phyloP scores from a whole-genome alignment of 768 basidiomycete species.

The Hortiboletus campestris region DNA sequence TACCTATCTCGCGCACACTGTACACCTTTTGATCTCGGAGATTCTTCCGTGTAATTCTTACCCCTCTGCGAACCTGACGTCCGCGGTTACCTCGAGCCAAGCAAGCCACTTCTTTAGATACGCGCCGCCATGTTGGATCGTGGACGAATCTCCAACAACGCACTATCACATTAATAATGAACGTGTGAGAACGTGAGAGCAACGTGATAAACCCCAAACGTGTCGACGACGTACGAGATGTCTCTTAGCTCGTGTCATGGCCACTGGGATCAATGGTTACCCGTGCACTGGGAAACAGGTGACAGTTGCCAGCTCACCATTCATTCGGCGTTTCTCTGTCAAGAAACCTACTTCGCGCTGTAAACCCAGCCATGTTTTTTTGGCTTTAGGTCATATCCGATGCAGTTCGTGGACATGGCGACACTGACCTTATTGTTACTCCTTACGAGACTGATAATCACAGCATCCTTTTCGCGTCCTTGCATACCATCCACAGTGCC shows the following conservation, averaged over 20 bases:
- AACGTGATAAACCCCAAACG: not conserved
- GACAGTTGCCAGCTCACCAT: conserved; percentile 49
- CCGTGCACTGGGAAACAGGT: not conserved
- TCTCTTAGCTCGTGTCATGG: conserved; percentile 88
- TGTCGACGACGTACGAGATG: conserved; percentile 64
- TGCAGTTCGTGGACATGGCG: conserved; percentile 6
- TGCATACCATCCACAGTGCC: conserved; percentile 98
- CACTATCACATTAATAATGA: conserved; percentile 50
- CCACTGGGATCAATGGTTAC: conserved; percentile 45
- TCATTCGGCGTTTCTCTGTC: conserved; percentile 88
- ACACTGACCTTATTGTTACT: conserved; percentile 74
- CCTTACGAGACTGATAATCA: conserved; percentile 89
- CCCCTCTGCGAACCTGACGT: conserved; percentile 80
- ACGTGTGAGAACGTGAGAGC: no score
- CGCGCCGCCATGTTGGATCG: conserved; percentile 77
- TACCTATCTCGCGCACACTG: conserved; percentile 1
- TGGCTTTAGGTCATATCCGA: not conserved
- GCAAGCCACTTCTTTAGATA: conserved; percentile 89
- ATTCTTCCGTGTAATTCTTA: not conserved
- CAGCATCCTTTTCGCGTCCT: conserved; percentile 92
- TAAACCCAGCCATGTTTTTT: not conserved
- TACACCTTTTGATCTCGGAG: not conserved
- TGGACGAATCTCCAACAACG: conserved; percentile 90
- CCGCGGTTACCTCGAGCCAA: conserved; percentile 89
- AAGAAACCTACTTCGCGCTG: conserved; percentile 92